phyloP scores from a whole-genome alignment of 192 early-diverging fungal species.

The Coemansia sp. region DNA sequence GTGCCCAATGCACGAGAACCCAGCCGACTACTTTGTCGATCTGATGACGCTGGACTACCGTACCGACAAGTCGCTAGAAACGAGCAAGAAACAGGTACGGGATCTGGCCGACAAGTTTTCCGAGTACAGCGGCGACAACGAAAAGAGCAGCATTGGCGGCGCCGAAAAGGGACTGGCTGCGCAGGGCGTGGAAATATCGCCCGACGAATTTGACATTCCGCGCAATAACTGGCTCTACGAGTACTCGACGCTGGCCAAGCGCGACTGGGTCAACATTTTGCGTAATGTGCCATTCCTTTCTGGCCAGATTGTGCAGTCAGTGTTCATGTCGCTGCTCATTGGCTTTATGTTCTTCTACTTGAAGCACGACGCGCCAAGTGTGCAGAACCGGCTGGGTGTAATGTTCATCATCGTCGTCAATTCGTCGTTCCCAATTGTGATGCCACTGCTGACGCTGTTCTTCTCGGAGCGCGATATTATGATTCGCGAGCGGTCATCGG shows the following conservation, averaged over 20 bases:
- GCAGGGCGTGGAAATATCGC: conserved; percentile 8
- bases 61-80: conserved; percentile 38
- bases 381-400: conserved; percentile 55
- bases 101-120: conserved; percentile 41
- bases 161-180: background rate
- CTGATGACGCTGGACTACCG: conserved; percentile 61
- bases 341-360: conserved; percentile 62
- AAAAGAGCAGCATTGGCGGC: conserved; percentile 7
- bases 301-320: conserved; percentile 34
- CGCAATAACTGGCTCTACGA: conserved; percentile 58
- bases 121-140: background rate
- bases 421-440: conserved; percentile 59
- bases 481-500: conserved; percentile 64
- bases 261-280: conserved; percentile 52
- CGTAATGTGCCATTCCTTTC: conserved; percentile 45
- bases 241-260: conserved; percentile 53
- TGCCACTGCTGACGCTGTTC: conserved; percentile 56
- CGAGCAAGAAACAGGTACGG: conserved; percentile 46
- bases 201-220: conserved; percentile 35
- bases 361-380: conserved; percentile 37
- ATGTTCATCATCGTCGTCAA: conserved; percentile 56
- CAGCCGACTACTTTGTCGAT: conserved; percentile 72
- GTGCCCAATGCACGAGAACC: conserved; percentile 70
- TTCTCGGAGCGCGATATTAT: conserved; percentile 58
- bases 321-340: conserved; percentile 56